Conservation (phyloP, 164 flowering plant genomes). For the Liquidambar formosana region DNA sequence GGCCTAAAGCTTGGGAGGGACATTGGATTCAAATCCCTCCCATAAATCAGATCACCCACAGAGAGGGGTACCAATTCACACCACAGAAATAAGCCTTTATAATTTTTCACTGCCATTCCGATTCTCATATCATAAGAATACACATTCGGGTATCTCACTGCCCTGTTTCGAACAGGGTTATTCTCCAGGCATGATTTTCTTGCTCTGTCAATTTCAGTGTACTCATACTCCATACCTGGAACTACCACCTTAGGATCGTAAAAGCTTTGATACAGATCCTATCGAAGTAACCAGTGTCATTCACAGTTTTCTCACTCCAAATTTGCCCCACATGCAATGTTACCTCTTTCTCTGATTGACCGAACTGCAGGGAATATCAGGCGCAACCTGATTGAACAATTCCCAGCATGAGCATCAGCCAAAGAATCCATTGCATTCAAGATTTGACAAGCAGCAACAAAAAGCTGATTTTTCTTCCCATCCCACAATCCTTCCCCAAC, state of each 20-base stretch:
- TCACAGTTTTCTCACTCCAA: conserved; percentile 46
- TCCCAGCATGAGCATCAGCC: conserved; percentile 32
- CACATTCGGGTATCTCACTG: conserved; percentile 38
- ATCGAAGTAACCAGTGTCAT: conserved; percentile 49
- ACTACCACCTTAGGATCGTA: background rate
- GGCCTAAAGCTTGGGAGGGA: background rate
- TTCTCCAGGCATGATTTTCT: conserved; percentile 36
- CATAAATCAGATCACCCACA: conserved; percentile 36
- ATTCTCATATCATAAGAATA: conserved; percentile 52
- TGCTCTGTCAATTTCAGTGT: conserved; percentile 37
- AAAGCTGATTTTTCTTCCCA: conserved; percentile 29
- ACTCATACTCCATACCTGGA: conserved; percentile 47
- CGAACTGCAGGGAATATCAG: conserved; percentile 33
- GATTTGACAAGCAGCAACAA: conserved; percentile 40
- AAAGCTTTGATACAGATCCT: conserved; percentile 26
- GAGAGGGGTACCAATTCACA: conserved; percentile 39
- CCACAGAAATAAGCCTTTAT: conserved; percentile 19
- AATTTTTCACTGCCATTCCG: conserved; percentile 30
- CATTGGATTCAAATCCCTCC: background rate
- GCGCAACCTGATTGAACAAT: conserved; percentile 50
- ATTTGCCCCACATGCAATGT: conserved; percentile 50
- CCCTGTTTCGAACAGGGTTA: conserved; percentile 16
- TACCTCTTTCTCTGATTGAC: conserved; percentile 33
- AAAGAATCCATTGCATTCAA: conserved; percentile 23
- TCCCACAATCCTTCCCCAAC: conserved; percentile 71